phyloP scores from a whole-genome alignment of 352 stramenopile species.

The Phytopythium montanum region DNA sequence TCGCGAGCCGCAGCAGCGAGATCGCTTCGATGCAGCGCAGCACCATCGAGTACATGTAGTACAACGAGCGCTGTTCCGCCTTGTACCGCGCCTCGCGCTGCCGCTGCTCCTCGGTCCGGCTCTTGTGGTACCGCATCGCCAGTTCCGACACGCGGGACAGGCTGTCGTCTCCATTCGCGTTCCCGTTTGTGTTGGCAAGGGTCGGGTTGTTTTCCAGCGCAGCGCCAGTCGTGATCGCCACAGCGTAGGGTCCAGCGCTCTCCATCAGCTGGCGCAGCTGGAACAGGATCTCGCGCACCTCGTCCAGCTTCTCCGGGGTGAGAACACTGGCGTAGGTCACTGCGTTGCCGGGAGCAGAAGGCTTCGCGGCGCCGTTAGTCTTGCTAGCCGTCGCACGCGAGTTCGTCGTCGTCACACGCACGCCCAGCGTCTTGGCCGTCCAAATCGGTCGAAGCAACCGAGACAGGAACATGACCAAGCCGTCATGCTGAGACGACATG shows the following conservation, averaged over 20 bases:
- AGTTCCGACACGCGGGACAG: constrained; percentile 62
- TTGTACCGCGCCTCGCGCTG: constrained; percentile 77
- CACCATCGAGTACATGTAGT: constrained; percentile 75
- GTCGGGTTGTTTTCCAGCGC: constrained; percentile 51
- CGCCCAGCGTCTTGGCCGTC: constrained; percentile 56
- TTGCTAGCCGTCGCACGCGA: constrained; percentile 11
- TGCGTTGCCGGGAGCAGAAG: constrained; percentile 18
- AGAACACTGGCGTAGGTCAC: constrained; percentile 41
- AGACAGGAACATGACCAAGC: constrained; percentile 72
- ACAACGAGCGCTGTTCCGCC: constrained; percentile 79
- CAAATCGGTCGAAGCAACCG: constrained; percentile 80
- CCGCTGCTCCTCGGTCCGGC: constrained; percentile 63
- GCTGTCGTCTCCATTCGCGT: constrained; percentile 37
- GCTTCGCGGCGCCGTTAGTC: constrained; percentile 10
- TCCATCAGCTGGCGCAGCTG: constrained; percentile 83
- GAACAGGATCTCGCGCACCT: constrained; percentile 79
- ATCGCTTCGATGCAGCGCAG: constrained; percentile 78
- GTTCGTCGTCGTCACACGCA: constrained; percentile 25
- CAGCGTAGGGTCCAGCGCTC: constrained; percentile 62
- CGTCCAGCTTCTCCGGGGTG: constrained; percentile 52
- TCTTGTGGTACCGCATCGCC: constrained; percentile 67
- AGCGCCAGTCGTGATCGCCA: constrained; percentile 66
- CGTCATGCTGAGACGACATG: constrained; percentile 87
- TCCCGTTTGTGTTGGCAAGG: constrained; percentile 31
- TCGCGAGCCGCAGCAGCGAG: constrained; percentile 59